Conservation (phyloP, 2,329 filamentous ascomycete species). For the Plenodomus tracheiphilus region DNA sequence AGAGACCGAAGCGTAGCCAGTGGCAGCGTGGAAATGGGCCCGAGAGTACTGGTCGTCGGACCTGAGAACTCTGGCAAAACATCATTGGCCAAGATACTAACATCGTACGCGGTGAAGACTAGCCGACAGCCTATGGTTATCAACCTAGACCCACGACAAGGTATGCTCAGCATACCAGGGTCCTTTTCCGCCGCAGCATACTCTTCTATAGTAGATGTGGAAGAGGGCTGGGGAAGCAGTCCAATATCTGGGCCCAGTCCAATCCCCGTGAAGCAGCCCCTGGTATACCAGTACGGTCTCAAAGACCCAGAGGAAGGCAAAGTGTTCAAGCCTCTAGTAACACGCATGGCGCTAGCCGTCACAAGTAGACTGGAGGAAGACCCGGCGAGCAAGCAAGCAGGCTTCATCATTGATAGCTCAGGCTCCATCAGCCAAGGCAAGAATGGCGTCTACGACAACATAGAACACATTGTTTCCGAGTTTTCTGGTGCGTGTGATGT, state of each 20-base stretch:
- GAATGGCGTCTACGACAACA: conserved; percentile 69
- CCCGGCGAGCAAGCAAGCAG: conserved; percentile 68
- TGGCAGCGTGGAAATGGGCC: conserved; percentile 58
- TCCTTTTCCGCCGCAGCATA: conserved; percentile 86
- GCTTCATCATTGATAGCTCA: conserved; percentile 84
- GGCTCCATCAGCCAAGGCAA: conserved; percentile 68
- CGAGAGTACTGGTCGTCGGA: conserved; percentile 83
- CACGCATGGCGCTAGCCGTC: conserved; percentile 76
- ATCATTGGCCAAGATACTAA: conserved; percentile 73
- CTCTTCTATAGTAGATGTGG: conserved; percentile 82
- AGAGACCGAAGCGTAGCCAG: conserved; percentile 61
- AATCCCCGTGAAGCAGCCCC: conserved; percentile 86
- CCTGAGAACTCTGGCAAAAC: conserved; percentile 82
- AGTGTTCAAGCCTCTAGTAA: conserved; percentile 74
- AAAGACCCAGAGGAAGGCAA: conserved; percentile 68
- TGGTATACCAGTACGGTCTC: conserved; percentile 87
- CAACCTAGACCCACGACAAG: conserved; percentile 80
- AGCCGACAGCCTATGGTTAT: conserved; percentile 78
- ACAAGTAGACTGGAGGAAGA: conserved; percentile 79
- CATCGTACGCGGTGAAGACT: conserved; percentile 75
- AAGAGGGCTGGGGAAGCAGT: conserved; percentile 85
- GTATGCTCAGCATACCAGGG: conserved; percentile 61
- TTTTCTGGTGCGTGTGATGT: conserved; percentile 59
- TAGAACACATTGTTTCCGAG: conserved; percentile 77
- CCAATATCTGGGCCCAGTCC: conserved; percentile 88